Evolutionary conservation across 345 rosid genomes (phyloP).

Genomic region (Euphorbia lathyris): DNA sequence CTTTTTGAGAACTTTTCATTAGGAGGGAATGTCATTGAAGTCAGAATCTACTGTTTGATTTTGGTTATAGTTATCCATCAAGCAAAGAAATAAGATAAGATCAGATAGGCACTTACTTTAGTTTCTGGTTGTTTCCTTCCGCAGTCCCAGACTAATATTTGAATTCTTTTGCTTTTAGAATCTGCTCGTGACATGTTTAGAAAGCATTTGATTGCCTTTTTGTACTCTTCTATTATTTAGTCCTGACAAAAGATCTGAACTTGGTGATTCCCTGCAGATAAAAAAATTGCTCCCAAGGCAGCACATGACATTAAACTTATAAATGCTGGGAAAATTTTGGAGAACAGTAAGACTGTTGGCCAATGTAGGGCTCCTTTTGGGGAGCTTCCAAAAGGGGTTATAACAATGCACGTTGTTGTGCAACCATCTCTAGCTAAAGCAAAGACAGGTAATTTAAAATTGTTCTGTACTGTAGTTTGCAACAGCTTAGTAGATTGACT

Average conservation of each 20-base stretch:
- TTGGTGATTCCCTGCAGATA: conserved; percentile 43
- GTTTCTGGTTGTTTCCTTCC: not conserved
- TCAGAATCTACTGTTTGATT: conserved; percentile 1
- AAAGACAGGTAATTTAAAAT: conserved; percentile 54
- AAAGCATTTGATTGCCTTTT: not conserved
- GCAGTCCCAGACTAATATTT: not conserved
- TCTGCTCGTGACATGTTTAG: not conserved
- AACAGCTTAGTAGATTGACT: not conserved
- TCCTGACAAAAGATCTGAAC: conserved; percentile 3
- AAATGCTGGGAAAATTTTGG: conserved; percentile 86
- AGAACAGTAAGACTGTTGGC: conserved; percentile 76
- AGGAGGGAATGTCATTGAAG: not conserved
- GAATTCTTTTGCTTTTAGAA: not conserved
- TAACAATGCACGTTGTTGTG: conserved; percentile 95
- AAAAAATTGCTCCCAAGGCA: conserved; percentile 67
- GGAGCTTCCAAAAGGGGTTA: conserved; percentile 62
- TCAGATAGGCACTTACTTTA: not conserved
- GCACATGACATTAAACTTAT: conserved; percentile 86
- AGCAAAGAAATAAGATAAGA: not conserved
- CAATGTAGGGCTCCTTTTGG: conserved; percentile 82
- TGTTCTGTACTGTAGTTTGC: not conserved
- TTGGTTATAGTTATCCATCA: not conserved
- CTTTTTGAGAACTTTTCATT: not conserved
- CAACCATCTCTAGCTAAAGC: conserved; percentile 70
- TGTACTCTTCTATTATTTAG: not conserved